Base-by-base conservation (phyloP, 768 basidiomycete species). In the Lactarius indigo region DNA sequence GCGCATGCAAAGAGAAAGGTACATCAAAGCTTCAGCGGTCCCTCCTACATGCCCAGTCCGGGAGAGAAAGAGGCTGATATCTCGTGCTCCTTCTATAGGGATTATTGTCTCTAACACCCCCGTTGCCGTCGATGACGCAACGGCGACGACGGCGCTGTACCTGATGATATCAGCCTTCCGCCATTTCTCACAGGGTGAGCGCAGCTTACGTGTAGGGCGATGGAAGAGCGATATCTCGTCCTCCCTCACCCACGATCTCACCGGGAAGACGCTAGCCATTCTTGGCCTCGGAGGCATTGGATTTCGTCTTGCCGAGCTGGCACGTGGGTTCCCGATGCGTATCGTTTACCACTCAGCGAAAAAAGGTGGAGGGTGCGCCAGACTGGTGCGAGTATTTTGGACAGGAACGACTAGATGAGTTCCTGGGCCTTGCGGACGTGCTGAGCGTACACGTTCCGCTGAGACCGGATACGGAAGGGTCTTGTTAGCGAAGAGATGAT, bases 101-200 rank as follows among this genome's bases (percentile, higher is more conserved):
- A 92, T 95, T 70, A 80, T 77, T 41, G 85, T 96, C 26, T 94
- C 94, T 10, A 94, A 96, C 74, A 96, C 94, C 1, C 94, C 94
- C 1, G 87, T 89, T 17, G 92, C 92, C 4, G 94, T 96, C 58
- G 88, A 96, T 76, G 92, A 95, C 69, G 93, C 89, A 12, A 95
- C 94, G 1, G 95, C 94, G 0, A 95, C 93, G 1, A 92, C 92
- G 0, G 93, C 90, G 0, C 78, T 95, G 37, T 94, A 90, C 75
- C 85, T 96, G 59, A 76, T 96, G 69, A 83, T 96, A 71, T 89
- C 92, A 26, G 83, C 88, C 42, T 74, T 92, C 55, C 87, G 92
- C 52, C 88, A 91, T 68, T 95, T 84, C 74, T 83, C 90, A 12
- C 75, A 82, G 57, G 84, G 83, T 4, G 92, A 94, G 75, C 77